phyloP scores from a whole-genome alignment of 495 filamentous ascomycete species.

The Antarctomyces pellizariae region DNA sequence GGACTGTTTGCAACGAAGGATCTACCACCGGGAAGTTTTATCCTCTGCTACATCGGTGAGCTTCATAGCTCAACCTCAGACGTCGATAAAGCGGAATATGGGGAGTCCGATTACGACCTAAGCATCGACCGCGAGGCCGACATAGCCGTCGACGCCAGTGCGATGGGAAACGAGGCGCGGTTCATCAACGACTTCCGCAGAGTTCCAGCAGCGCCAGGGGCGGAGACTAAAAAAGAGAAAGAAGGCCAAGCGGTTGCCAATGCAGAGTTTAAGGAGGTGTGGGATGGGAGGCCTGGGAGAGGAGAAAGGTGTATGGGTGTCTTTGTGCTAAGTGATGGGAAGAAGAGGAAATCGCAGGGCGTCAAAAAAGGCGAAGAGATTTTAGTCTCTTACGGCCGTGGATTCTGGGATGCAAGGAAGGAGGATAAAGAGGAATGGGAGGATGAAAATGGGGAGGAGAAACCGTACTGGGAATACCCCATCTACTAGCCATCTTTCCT shows the following conservation, averaged over 20 bases:
- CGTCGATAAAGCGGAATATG: slow-evolving; percentile 21
- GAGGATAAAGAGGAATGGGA: slow-evolving; percentile 2
- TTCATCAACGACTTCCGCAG: slow-evolving; percentile 60
- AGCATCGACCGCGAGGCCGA: slow-evolving; percentile 30
- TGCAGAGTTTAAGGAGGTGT: slow-evolving; percentile 34
- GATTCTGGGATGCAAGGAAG: slow-evolving; percentile 29
- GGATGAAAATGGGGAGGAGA: neutral
- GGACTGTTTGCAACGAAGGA: slow-evolving; percentile 39
- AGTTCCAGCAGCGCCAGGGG: slow-evolving; percentile 17
- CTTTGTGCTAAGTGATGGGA: slow-evolving; percentile 31
- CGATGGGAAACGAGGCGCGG: slow-evolving; percentile 40
- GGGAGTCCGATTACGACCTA: slow-evolving; percentile 40
- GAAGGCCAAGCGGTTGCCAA: slow-evolving; percentile 18
- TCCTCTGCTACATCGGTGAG: slow-evolving; percentile 42
- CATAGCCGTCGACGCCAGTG: slow-evolving; percentile 38
- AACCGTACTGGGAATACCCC: too few relatives aligned
- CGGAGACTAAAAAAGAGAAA: slow-evolving; percentile 9
- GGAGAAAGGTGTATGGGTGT: slow-evolving; percentile 32
- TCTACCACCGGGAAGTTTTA: slow-evolving; percentile 29
- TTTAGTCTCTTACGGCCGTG: slow-evolving; percentile 43
- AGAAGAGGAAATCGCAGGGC: slow-evolving; percentile 18
- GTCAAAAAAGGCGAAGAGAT: slow-evolving; percentile 36
- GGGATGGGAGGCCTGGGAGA: slow-evolving; percentile 19
- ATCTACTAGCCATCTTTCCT: too few relatives aligned
- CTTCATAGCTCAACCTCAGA: slow-evolving; percentile 25